A percentile compares a stretch with the other conserved stretches of the same genome.
Conservation (phyloP, 2,329 filamentous ascomycete species). For the Phialocephala subalpina region DNA sequence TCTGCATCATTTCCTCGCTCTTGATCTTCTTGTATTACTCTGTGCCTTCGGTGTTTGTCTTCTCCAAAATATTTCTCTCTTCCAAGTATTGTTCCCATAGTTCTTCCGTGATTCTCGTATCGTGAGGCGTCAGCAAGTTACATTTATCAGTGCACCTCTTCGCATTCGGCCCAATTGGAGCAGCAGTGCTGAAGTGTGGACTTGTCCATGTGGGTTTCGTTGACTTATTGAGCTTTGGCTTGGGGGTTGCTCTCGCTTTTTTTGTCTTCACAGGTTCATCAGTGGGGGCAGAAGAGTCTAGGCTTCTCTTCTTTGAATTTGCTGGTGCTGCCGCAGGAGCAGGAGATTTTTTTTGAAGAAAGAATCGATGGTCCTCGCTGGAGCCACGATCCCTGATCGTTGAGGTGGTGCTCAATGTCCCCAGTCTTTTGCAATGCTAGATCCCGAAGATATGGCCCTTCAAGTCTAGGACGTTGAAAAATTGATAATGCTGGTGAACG, state of each 20-base stretch:
- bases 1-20: conserved; percentile 7
- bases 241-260: neutral
- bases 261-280: neutral
- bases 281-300: neutral
- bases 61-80: neutral
- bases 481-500: too few species aligned
- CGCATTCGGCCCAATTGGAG: neutral
- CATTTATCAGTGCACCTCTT: neutral
- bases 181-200: neutral
- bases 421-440: too few species aligned
- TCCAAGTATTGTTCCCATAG: neutral
- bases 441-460: too few species aligned
- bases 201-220: conserved; percentile 1
- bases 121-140: neutral
- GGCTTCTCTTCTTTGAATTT: neutral
- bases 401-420: too few species aligned
- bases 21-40: neutral
- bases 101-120: neutral
- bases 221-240: conserved; percentile 2
- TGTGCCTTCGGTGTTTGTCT: neutral
- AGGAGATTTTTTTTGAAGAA: neutral
- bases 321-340: neutral
- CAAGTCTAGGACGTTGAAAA: too few species aligned
- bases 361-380: neutral
- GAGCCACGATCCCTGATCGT: neutral